Evolutionary conservation across 139 green algal genomes (phyloP).

Genomic region (Micractinium sp.): DNA sequence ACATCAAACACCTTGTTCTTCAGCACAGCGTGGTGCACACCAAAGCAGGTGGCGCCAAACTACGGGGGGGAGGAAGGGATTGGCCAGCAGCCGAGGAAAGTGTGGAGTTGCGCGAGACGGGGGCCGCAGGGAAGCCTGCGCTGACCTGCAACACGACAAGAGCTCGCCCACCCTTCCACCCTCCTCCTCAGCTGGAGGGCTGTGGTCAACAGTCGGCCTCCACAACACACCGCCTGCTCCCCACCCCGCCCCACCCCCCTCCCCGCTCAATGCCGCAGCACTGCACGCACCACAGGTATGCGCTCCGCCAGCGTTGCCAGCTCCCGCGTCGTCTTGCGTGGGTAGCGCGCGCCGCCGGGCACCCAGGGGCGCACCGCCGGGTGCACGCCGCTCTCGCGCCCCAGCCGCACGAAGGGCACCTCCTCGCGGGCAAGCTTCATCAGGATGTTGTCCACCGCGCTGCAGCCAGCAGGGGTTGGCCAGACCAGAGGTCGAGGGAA

Average conservation of each 20-base stretch:
- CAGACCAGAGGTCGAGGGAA: background rate
- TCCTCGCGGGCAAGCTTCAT: slow-evolving; percentile 70
- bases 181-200: background rate
- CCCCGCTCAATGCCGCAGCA: background rate
- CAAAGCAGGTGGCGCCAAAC: slow-evolving; percentile 84
- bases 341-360: slow-evolving; percentile 58
- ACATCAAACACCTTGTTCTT: slow-evolving; percentile 82
- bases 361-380: slow-evolving; percentile 59
- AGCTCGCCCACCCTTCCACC: background rate
- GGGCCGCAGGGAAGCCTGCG: background rate
- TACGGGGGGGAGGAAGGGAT: background rate
- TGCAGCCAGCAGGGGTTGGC: background rate
- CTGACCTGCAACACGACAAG: background rate
- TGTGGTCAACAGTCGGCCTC: too few relatives aligned
- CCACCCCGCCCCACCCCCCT: background rate
- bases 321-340: slow-evolving; percentile 30
- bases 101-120: too few relatives aligned
- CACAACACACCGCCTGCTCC: background rate
- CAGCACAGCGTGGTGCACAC: slow-evolving; percentile 70
- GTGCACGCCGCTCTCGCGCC: slow-evolving; percentile 64
- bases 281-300: slow-evolving; percentile 36
- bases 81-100: background rate
- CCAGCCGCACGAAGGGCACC: slow-evolving; percentile 81
- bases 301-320: slow-evolving; percentile 25
- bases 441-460: slow-evolving; percentile 96